These are phyloP conservation scores for Paramecium octaurelia DNA, from an alignment of 73 alveolate species.

Conservation along the genomic window DNA sequence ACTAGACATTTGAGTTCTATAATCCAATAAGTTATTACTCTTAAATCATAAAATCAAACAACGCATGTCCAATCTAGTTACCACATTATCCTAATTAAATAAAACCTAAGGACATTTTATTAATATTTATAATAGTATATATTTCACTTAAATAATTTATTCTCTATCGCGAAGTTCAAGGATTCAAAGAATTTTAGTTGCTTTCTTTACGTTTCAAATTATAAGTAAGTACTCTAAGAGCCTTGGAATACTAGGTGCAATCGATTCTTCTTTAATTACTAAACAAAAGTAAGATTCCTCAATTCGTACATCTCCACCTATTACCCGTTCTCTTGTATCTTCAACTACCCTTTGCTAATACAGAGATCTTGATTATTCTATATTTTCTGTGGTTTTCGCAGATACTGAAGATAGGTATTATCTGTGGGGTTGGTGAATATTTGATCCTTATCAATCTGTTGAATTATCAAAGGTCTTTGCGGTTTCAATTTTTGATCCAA, in stretches of 20 bases:
- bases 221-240: background rate
- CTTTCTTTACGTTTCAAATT: background rate
- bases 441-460: background rate
- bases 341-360: background rate
- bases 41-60: constrained; percentile 35
- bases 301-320: background rate
- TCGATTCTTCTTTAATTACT: background rate
- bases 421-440: background rate
- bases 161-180: background rate
- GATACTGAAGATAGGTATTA: background rate
- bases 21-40: background rate
- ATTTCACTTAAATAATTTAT: background rate
- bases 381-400: background rate
- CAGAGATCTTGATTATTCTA: background rate
- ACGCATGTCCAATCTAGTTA: constrained; percentile 47
- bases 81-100: constrained; percentile 59
- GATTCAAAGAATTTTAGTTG: background rate
- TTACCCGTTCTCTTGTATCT: background rate
- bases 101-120: constrained; percentile 41
- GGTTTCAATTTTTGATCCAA: background rate
- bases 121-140: background rate
- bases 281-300: background rate
- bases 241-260: background rate
- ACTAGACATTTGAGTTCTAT: constrained; percentile 22
- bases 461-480: background rate